These are phyloP conservation scores for Candida xyloterini DNA, from an alignment of 805 yeast species.

Conservation along the genomic window DNA sequence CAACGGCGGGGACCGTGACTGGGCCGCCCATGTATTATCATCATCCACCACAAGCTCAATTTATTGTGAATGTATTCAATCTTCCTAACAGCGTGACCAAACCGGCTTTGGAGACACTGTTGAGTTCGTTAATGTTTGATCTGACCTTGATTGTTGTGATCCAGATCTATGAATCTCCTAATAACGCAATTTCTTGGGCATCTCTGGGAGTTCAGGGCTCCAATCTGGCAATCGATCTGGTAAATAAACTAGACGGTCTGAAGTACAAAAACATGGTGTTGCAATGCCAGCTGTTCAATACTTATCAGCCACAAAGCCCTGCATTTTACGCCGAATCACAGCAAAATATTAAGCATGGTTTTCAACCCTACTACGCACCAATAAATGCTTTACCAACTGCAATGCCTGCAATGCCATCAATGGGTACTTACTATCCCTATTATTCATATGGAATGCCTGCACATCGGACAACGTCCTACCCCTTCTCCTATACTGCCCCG, in stretches of 20 bases:
- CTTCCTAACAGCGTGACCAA: constrained; percentile 11
- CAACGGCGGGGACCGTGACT: background rate
- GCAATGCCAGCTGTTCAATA: constrained; percentile 15
- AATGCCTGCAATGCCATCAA: constrained; percentile 5
- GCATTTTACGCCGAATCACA: constrained; percentile 6
- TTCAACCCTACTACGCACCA: constrained; percentile 8
- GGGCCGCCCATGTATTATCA: constrained; percentile 1
- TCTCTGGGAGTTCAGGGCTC: constrained; percentile 14
- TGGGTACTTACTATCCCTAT: constrained; percentile 11
- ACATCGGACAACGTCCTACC: constrained; percentile 6
- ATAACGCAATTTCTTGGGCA: constrained; percentile 22
- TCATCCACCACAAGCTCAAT: constrained; percentile 1
- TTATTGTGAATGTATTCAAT: constrained; percentile 16
- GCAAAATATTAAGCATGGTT: constrained; percentile 3
- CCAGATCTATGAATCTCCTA: constrained; percentile 22
- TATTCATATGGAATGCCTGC: constrained; percentile 9
- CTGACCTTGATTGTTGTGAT: constrained; percentile 6
- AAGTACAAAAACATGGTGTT: constrained; percentile 15
- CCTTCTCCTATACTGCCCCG: constrained; percentile 8
- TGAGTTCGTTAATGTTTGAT: background rate
- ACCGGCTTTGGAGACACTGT: constrained; percentile 6
- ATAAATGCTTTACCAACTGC: constrained; percentile 4
- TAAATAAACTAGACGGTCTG: constrained; percentile 20
- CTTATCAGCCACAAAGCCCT: constrained; percentile 9
- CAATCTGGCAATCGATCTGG: constrained; percentile 8